Evolutionary conservation across 2,329 filamentous ascomycete genomes (phyloP), one percentile per base, ranked within the genome.

Genomic region (Cladosporium phlei): DNA sequence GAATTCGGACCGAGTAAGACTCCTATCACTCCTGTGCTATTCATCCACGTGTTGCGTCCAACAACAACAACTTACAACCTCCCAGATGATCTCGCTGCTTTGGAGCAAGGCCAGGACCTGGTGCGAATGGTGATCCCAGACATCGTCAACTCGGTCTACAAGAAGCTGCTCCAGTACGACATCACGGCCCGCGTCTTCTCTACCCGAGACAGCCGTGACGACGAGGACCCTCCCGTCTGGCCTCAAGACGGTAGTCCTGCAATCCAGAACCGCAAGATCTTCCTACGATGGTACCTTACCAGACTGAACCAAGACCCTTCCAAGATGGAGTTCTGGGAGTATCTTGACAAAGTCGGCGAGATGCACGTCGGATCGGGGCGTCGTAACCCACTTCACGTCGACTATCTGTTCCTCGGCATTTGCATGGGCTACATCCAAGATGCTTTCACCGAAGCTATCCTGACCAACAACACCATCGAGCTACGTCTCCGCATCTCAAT

Each of bases 71-170:
- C 53, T 60, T 45, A 57, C 46, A 35, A 22, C 14, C 49, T n/a
- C 25, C 3, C 49, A 86, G 85, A 76, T 52, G 85, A 89, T 59
- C 80, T 88, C 47, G 82, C 85, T 54, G 84, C 85, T 29, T 75
- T 90, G 28, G 73, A 78, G 11, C 72, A 74, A 2, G 85, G 85
- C 52, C 73, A 79, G 49, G 88, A 88, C 64, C 88, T 88, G 68
- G 83, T 89, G 69, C 85, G 85, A 59, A 80, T 83, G n/a, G 77
- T 91, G 24, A 88, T 91, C 53, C 88, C 88, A 1, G 83, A 86
- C 35, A 78, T 93, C 17, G 86, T 91, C 59, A 88, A 90, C 66
- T 86, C 89, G 50, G 85, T 91, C 25, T 93, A 91, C 71, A 82
- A 82, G 60, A 91, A 91, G 63, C 76, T 93, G 1, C 72, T 91